phyloP scores from a whole-genome alignment of 345 rosid genomes.

The Melastoma malabathricum region DNA sequence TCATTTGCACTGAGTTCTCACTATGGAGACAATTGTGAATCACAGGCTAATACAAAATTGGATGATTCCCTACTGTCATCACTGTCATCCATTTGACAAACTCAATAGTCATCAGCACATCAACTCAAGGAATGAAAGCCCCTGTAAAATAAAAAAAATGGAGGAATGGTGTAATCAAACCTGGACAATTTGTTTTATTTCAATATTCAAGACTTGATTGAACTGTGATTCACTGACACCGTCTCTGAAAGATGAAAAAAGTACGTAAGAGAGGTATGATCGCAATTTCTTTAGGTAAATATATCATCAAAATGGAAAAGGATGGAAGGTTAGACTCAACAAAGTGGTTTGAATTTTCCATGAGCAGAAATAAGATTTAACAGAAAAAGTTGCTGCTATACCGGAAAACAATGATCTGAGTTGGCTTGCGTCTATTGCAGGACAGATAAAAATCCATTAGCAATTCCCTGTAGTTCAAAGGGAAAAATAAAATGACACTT shows the following conservation, averaged over 20 bases:
- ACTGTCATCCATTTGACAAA: not conserved
- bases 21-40: not conserved
- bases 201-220: slow-evolving; percentile 72
- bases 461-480: slow-evolving; percentile 39
- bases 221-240: slow-evolving; percentile 92
- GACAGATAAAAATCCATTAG: slow-evolving; percentile 52
- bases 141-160: not conserved
- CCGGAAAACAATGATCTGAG: slow-evolving; percentile 80
- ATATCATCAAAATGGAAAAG: not conserved
- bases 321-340: not conserved
- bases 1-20: not conserved
- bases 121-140: not conserved
- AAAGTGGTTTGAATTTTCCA: not conserved
- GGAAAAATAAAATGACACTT: slow-evolving; percentile 4
- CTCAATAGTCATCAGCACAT: not conserved
- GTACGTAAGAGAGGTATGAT: slow-evolving; percentile 3
- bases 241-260: slow-evolving; percentile 38
- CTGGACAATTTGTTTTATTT: slow-evolving; percentile 71
- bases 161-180: slow-evolving; percentile 13
- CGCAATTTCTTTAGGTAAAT: not conserved
- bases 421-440: slow-evolving; percentile 43
- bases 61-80: too few species aligned
- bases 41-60: too few species aligned
- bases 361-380: not conserved
- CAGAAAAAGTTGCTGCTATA: slow-evolving; percentile 5